Base-by-base conservation (phyloP, 108 stramenopile species). In the Schizochytrium sp. region DNA sequence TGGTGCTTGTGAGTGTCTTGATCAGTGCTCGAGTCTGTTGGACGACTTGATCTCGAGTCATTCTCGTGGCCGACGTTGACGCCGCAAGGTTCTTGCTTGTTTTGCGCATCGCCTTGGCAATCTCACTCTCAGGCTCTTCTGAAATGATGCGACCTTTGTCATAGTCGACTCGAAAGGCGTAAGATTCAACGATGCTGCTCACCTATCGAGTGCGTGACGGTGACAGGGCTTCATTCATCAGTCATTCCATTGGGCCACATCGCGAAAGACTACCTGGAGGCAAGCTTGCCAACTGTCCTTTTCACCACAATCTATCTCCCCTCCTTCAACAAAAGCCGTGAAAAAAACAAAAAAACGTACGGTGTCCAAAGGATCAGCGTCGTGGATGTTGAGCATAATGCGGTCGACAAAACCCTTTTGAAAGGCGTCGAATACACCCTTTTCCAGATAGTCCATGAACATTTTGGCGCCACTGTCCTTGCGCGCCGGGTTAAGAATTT, bases 371-470 rank as follows among this genome's bases (percentile, higher is more conserved):
- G 76, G 76, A 53, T 83, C 76, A 23, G 48, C 6, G 51, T 47
- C 45, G 28, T 83, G 76, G 51, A 83, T 83, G 51, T 83, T 83
- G 25, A 83, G 51, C 76, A 83, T 83, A 23, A 83, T 53, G 51
- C 76, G 76, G 25, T 83, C 76, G 6, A 83, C 76, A 45, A 53
- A 83, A 23, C 76, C 45, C 23, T 83, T 83, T 47, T 83, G 23
- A 23, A 83, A 53, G 3, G 76, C 76, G 28, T 83, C 76, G 48
- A 83, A 83, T 6, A 83, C 76, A 23, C 76, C 76, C 51, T 53
- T 83, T 23, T 83, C 76, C 48, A 83, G 76, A 34, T 83, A 83
- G 76, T 83, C 76, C 25, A 47, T 25, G 51, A 53, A 83, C 76
- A 53, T 47, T 43, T 16, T 43, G 6, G 76, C 76, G 12, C 48